Percentiles rank a stretch among this genome's conserved stretches.
Evolutionary conservation across 768 basidiomycete genomes (phyloP).

Genomic region (Auriscalpium orientale): DNA sequence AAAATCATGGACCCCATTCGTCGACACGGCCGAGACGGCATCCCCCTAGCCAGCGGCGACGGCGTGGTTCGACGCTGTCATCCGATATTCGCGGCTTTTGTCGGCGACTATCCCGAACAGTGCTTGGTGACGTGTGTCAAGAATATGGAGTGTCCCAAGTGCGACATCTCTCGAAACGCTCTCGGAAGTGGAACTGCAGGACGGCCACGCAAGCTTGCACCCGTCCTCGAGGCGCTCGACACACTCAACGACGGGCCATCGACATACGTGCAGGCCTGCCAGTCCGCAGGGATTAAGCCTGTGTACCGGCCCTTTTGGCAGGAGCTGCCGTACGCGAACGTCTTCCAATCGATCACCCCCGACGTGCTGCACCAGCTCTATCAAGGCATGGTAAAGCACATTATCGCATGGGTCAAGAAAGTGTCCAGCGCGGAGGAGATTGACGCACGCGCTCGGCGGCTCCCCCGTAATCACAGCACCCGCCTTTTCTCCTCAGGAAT

Average conservation of each 20-base stretch:
- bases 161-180: no score
- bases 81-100: slow-evolving; percentile 17
- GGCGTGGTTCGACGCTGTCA: slow-evolving; percentile 13
- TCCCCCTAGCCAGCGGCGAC: slow-evolving; percentile 15
- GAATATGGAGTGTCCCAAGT: no score
- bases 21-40: slow-evolving; percentile 4
- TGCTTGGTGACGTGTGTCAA: neutral
- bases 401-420: neutral
- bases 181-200: no score
- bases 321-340: slow-evolving; percentile 3
- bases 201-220: no score
- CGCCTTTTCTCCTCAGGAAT: slow-evolving; percentile 6
- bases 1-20: slow-evolving; percentile 10
- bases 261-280: neutral
- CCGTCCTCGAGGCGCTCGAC: no score
- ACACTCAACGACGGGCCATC: neutral
- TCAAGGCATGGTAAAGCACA: slow-evolving; percentile 3
- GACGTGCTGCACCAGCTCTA: slow-evolving; percentile 7
- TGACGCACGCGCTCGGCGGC: neutral
- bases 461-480: slow-evolving; percentile 6
- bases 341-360: slow-evolving; percentile 8
- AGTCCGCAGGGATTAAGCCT: neutral
- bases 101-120: slow-evolving; percentile 22
- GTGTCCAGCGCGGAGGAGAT: slow-evolving; percentile 7
- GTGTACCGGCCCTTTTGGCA: slow-evolving; percentile 3